phyloP scores from a whole-genome alignment of 2,329 filamentous ascomycete genomes.

The Podosphaera xanthii region DNA sequence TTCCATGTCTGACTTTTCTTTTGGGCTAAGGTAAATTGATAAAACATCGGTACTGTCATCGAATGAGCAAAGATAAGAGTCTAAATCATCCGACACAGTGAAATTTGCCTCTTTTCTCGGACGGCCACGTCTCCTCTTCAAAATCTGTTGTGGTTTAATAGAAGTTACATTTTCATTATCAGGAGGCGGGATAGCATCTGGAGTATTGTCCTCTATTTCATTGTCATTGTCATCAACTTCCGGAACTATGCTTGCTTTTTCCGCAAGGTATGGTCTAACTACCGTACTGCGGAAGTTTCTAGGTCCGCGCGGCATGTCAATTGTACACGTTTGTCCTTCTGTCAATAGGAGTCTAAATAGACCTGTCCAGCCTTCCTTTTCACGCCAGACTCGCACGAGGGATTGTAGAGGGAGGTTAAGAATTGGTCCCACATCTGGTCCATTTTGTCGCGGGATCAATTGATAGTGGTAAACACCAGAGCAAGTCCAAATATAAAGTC shows the following conservation, averaged over 20 bases:
- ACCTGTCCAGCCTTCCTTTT: constrained; percentile 2
- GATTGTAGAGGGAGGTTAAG: constrained; percentile 2
- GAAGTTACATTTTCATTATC: background rate
- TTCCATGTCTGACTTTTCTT: background rate
- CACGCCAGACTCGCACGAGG: constrained; percentile 3
- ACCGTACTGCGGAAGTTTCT: constrained; percentile 2
- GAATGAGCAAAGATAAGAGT: background rate
- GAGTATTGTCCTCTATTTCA: background rate
- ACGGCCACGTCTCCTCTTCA: too few species aligned
- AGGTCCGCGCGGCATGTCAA: constrained; percentile 1
- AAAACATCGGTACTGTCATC: background rate
- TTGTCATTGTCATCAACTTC: background rate
- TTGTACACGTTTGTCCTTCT: constrained; percentile 2
- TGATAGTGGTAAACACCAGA: too few species aligned
- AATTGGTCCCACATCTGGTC: background rate
- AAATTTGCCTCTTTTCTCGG: background rate
- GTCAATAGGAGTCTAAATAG: constrained; percentile 3
- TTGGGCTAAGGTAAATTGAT: background rate
- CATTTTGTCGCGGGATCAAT: too few species aligned
- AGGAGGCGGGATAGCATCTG: background rate
- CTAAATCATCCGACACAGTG: background rate
- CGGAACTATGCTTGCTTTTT: background rate
- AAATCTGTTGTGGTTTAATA: background rate
- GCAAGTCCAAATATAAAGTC: too few species aligned
- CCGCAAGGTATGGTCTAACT: constrained; percentile 3